Evolutionary conservation across 805 yeast species (phyloP).

Genomic region (Candida glaebosa): DNA sequence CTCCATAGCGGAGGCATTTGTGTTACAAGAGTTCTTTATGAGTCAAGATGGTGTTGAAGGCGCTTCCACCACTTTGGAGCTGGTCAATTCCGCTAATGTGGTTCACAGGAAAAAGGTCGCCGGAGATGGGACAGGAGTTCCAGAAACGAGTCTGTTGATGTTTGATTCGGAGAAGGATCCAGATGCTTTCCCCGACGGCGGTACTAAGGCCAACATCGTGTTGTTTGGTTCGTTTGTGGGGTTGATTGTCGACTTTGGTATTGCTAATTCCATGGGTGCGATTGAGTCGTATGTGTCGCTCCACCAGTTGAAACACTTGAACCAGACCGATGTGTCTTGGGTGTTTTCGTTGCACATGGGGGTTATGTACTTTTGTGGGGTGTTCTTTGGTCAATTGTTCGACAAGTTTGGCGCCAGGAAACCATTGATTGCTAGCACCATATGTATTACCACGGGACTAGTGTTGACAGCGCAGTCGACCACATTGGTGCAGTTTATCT

Average conservation of each 20-base stretch:
- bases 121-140: background rate
- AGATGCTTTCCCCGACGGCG: constrained; percentile 28
- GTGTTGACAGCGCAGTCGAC: constrained; percentile 22
- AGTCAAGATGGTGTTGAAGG: background rate
- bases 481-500: constrained; percentile 22
- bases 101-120: background rate
- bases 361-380: constrained; percentile 26
- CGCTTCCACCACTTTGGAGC: background rate
- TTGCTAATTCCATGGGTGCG: constrained; percentile 28
- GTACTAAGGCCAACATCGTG: constrained; percentile 20
- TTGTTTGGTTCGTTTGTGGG: constrained; percentile 27
- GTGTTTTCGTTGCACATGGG: constrained; percentile 29
- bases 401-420: constrained; percentile 22
- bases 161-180: constrained; percentile 19
- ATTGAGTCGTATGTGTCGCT: constrained; percentile 22
- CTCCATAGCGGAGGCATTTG: too few species aligned
- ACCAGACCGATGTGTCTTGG: constrained; percentile 26
- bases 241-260: constrained; percentile 24
- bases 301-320: constrained; percentile 17
- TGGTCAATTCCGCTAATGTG: background rate
- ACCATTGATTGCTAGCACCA: constrained; percentile 19
- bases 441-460: constrained; percentile 21
- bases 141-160: constrained; percentile 13
- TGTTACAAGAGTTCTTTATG: too few species aligned
- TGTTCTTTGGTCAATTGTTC: constrained; percentile 26